Conservation (phyloP, 257 asterid species). For the Oldenlandia corymbosa region DNA sequence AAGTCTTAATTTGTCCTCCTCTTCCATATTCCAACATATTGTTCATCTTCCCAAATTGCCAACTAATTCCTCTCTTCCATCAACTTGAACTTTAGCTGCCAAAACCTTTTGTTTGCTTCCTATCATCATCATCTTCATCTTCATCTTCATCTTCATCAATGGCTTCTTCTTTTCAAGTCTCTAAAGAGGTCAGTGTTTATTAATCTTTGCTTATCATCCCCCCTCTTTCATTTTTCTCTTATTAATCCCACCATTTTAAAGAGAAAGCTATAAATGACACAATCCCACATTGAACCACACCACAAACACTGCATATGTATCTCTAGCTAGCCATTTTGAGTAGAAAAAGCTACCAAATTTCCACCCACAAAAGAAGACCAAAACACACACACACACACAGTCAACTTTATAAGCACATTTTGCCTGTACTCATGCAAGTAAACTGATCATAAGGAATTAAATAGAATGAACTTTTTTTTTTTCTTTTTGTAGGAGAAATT, state of each 20-base stretch:
- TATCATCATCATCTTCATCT: too few species aligned
- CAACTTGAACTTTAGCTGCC: conserved; percentile 11
- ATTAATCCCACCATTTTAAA: neutral
- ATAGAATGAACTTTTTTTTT: conserved; percentile 4
- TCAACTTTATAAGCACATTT: neutral
- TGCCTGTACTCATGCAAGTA: conserved; percentile 18
- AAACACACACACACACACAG: neutral
- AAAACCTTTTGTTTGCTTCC: neutral
- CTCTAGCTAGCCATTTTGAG: neutral
- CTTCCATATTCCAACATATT: neutral
- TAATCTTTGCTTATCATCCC: conserved; percentile 6
- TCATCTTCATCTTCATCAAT: conserved; percentile 29
- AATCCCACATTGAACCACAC: too few species aligned
- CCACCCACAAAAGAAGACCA: neutral
- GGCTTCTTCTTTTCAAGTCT: conserved; percentile 48
- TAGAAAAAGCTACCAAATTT: neutral
- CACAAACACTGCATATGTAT: too few species aligned
- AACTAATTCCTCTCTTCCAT: conserved; percentile 17
- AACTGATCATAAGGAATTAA: neutral
- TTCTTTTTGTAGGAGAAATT: conserved; percentile 33
- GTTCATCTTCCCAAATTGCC: conserved; percentile 8
- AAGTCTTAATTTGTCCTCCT: neutral
- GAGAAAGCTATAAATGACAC: neutral
- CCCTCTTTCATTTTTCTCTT: neutral
- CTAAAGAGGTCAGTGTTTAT: conserved; percentile 51